A percentile compares a stretch with the other conserved stretches of the same genome.
Evolutionary conservation across 805 yeast genomes (phyloP).

Genomic region (Yarrowia phangngaensis): DNA sequence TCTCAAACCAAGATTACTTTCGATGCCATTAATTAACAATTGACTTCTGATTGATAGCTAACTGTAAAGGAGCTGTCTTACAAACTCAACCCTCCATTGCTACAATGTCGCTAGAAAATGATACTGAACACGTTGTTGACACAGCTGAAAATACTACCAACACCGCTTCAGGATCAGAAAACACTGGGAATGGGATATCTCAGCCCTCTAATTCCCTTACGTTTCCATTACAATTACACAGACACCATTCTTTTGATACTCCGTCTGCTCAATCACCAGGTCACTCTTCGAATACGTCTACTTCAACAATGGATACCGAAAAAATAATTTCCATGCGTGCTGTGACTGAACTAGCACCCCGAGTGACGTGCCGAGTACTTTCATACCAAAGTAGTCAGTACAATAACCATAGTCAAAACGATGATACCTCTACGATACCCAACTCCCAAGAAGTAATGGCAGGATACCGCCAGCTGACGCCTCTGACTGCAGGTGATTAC

Average conservation of each 20-base stretch:
- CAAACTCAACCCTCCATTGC: not conserved
- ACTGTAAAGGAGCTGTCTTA: no score
- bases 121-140: not conserved
- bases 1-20: no score
- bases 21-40: no score
- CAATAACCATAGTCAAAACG: constrained; percentile 15
- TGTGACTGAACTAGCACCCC: no score
- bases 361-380: not conserved
- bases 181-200: no score
- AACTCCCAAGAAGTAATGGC: constrained; percentile 1
- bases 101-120: constrained; percentile 14
- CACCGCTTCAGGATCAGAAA: no score
- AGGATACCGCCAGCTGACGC: constrained; percentile 19
- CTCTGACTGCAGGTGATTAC: constrained; percentile 11
- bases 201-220: no score
- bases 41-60: no score
- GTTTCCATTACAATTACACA: no score
- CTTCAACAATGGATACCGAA: constrained; percentile 7
- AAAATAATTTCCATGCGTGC: not conserved
- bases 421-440: constrained; percentile 6
- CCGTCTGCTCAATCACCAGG: constrained; percentile 11
- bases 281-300: constrained; percentile 9
- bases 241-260: not conserved
- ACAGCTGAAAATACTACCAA: not conserved
- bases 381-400: constrained; percentile 7